Evolutionary conservation across 2,329 filamentous ascomycete genomes (phyloP).

Genomic region (Fusarium tanahbumbuense): DNA sequence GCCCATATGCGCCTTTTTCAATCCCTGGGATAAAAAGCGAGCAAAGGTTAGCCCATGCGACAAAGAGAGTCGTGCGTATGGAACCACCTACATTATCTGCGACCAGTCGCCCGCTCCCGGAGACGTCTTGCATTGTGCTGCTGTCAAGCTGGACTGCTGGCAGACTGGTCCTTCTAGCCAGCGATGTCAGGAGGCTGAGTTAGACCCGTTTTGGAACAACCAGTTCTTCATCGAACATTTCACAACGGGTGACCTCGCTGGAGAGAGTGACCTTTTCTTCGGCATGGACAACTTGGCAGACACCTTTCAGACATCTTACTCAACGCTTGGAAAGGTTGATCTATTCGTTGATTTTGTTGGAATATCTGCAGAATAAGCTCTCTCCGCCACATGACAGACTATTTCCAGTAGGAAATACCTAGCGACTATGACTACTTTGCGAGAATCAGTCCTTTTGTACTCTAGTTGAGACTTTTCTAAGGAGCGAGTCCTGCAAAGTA

Average conservation of each 20-base stretch:
- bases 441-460: too few relatives aligned
- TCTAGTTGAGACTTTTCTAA: too few relatives aligned
- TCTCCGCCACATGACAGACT: too few relatives aligned
- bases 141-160: neutral
- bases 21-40: neutral
- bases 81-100: neutral
- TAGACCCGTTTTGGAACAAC: neutral
- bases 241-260: too few relatives aligned
- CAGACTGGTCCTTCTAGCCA: neutral
- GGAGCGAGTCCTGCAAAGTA: too few relatives aligned
- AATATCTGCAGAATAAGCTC: too few relatives aligned
- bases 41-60: neutral
- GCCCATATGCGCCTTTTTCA: neutral
- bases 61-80: accelerated
- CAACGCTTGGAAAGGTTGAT: neutral
- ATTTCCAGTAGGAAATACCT: too few relatives aligned
- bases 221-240: neutral
- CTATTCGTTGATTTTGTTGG: too few relatives aligned
- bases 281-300: neutral
- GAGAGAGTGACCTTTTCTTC: neutral
- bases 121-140: neutral
- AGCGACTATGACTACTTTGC: too few relatives aligned
- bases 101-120: neutral
- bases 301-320: too few relatives aligned
- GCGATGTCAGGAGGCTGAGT: neutral